Conservation (phyloP, 1,284 basidiomycete species). For the Irpex sp. region DNA sequence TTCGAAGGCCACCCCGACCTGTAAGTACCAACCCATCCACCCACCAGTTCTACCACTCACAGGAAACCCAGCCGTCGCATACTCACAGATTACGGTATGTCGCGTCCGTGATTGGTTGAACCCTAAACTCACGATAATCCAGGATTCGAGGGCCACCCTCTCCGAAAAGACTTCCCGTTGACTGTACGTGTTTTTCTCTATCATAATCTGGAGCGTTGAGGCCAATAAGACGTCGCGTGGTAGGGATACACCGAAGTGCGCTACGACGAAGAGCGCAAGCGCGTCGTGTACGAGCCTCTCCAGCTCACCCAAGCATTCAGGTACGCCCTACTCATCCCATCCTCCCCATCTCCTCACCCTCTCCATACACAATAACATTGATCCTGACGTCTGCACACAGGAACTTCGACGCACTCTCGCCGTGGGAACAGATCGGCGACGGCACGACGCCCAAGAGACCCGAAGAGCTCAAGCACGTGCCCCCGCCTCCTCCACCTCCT, state of each 20-base stretch:
- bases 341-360: too few species aligned
- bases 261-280: constrained; percentile 98
- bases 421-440: constrained; percentile 96
- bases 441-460: constrained; percentile 73
- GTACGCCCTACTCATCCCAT: constrained; percentile 36
- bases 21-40: constrained; percentile 43
- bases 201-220: not conserved
- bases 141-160: constrained; percentile 97
- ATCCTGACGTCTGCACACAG: constrained; percentile 42
- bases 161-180: constrained; percentile 97
- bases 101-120: constrained; percentile 1
- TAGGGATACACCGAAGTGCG: constrained; percentile 96
- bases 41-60: constrained; percentile 11
- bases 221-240: constrained; percentile 5
- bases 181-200: constrained; percentile 53
- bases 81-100: constrained; percentile 92
- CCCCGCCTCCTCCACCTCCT: constrained; percentile 61
- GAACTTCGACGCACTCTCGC: constrained; percentile 92
- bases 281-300: constrained; percentile 96
- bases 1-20: constrained; percentile 96
- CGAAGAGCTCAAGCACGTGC: constrained; percentile 66
- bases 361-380: too few species aligned
- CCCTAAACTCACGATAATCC: constrained; percentile 10
- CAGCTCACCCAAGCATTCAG: constrained; percentile 98
- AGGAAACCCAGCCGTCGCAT: constrained; percentile 76